These are phyloP conservation scores for Tricholoma bakamatsutake DNA, from an alignment of 768 basidiomycete genomes.

Conservation along the genomic window DNA sequence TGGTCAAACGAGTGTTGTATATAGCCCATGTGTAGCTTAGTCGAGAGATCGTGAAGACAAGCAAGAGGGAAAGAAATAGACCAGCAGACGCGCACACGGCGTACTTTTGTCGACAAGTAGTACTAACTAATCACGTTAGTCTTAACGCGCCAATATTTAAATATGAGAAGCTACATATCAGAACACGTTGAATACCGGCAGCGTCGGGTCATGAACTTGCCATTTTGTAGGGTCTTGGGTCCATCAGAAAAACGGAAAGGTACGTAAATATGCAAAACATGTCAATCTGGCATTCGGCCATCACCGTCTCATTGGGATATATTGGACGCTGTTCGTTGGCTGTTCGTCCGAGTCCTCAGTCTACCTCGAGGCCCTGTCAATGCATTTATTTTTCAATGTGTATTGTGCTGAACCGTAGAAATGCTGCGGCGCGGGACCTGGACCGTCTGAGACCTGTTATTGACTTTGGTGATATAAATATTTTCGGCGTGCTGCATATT, in stretches of 20 bases:
- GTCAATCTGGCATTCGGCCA: conserved; percentile 10
- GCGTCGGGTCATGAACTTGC: conserved; percentile 11
- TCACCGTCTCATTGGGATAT: conserved; percentile 10
- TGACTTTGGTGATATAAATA: not conserved
- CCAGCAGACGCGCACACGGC: conserved; percentile 1
- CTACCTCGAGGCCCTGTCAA: conserved; percentile 4
- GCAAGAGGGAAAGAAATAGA: conserved; percentile 5
- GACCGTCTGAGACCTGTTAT: not conserved
- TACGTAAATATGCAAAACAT: not conserved
- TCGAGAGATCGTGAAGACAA: conserved; percentile 3
- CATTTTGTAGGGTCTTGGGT: conserved; percentile 1
- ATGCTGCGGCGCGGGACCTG: not conserved
- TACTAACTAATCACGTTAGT: conserved; percentile 1
- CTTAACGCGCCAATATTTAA: conserved; percentile 9
- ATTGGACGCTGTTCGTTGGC: not conserved
- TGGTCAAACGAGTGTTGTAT: conserved; percentile 28
- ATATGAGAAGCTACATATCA: conserved; percentile 3
- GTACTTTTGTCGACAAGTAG: too few species aligned
- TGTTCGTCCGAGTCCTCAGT: conserved; percentile 1
- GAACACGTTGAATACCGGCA: conserved; percentile 6
- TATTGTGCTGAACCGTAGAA: not conserved
- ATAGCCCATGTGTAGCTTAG: conserved; percentile 14
- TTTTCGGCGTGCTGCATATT: not conserved
- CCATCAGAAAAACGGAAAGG: conserved; percentile 15
- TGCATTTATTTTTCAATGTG: not conserved